Evolutionary conservation across 2,329 filamentous ascomycete species (phyloP).

Genomic region (Dryadomyces quercivorus): DNA sequence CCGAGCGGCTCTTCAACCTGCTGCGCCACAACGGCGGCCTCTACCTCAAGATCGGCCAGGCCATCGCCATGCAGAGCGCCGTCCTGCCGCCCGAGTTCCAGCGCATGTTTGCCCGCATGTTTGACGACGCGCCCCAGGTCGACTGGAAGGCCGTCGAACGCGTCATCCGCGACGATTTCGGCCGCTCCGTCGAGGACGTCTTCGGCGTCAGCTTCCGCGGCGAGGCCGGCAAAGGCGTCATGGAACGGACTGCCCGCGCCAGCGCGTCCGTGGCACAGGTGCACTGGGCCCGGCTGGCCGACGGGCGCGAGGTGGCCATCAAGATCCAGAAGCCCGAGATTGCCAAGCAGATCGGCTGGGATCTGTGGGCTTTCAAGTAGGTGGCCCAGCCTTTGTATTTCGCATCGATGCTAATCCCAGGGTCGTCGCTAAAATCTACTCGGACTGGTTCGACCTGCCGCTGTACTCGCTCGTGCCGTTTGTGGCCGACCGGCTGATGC

Average conservation of each 20-base stretch:
- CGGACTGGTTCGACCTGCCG: conserved; percentile 83
- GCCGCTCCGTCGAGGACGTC: conserved; percentile 72
- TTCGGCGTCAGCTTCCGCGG: conserved; percentile 78
- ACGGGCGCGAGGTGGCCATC: conserved; percentile 85
- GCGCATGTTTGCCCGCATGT: conserved; percentile 93
- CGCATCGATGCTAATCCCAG: conserved; percentile 15
- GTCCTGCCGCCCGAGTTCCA: conserved; percentile 90
- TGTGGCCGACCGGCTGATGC: conserved; percentile 77
- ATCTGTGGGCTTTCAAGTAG: conserved; percentile 88
- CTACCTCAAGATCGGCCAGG: conserved; percentile 96
- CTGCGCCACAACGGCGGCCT: conserved; percentile 79
- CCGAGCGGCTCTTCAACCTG: conserved; percentile 69
- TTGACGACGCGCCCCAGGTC: conserved; percentile 94
- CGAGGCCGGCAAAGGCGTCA: conserved; percentile 48
- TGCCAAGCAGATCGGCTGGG: conserved; percentile 79
- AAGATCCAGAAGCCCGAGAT: conserved; percentile 98
- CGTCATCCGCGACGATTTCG: conserved; percentile 83
- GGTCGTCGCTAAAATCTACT: conserved; percentile 71
- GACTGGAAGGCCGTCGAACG: conserved; percentile 73
- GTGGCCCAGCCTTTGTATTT: conserved; percentile 13
- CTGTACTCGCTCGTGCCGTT: conserved; percentile 85
- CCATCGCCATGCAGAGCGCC: conserved; percentile 95
- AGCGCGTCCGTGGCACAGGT: conserved; percentile 94
- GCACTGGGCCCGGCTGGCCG: conserved; percentile 77
- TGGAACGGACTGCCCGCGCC: conserved; percentile 50